Percentiles rank a stretch among this genome's conserved stretches.
Evolutionary conservation across 208 protist species (phyloP).

Genomic region (Trypanosomatidae sp.): DNA sequence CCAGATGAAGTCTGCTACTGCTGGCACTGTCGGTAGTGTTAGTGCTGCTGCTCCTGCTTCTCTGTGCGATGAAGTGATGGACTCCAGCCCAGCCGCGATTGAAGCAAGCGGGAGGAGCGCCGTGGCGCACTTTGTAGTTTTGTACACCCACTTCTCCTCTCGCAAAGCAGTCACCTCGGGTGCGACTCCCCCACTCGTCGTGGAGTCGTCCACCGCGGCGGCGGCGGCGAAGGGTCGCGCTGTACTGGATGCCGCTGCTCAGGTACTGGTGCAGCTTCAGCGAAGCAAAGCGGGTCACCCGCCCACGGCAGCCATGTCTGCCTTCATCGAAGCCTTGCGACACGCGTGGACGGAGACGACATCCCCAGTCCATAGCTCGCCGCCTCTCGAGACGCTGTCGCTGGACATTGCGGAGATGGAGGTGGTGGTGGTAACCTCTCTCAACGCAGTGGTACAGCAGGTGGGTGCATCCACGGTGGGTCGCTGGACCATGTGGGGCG

Average conservation of each 20-base stretch:
- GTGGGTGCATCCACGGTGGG: conserved; percentile 35
- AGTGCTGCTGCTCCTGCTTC: background rate
- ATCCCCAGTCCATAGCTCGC: background rate
- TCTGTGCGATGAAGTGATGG: background rate
- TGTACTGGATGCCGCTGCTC: conserved; percentile 19
- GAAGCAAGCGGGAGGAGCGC: background rate
- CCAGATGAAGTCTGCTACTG: background rate
- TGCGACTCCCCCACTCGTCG: background rate
- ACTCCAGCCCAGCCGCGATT: background rate
- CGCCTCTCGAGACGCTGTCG: background rate
- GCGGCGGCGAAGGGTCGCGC: background rate
- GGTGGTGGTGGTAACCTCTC: conserved; percentile 21
- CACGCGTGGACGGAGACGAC: conserved; percentile 6
- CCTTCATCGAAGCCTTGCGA: conserved; percentile 17
- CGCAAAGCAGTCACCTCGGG: background rate
- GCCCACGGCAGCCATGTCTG: conserved; percentile 24
- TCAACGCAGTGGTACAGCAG: conserved; percentile 62
- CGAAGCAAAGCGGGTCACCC: conserved; percentile 2
- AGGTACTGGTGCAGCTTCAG: conserved; percentile 27
- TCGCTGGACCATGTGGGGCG: conserved; percentile 64
- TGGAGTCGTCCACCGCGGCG: background rate
- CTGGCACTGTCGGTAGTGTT: background rate
- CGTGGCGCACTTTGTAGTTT: conserved; percentile 3
- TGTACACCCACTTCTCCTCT: conserved; percentile 1
- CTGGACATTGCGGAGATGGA: conserved; percentile 6